Evolutionary conservation across 1,139 yeast genomes (phyloP), one percentile per base, ranked within the genome.

Genomic region (Pichia sp.): DNA sequence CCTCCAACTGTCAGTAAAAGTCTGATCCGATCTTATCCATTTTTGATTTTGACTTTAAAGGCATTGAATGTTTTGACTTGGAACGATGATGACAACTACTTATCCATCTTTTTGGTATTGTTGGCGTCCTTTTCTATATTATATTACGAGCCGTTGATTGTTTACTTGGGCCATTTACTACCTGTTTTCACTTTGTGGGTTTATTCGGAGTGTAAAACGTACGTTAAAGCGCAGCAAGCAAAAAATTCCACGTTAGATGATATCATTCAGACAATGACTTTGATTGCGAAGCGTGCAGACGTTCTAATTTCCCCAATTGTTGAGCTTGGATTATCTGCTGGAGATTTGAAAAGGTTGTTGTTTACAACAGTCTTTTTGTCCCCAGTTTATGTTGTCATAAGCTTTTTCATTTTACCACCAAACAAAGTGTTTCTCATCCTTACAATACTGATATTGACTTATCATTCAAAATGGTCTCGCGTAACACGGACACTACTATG

Each of bases 1-100:
- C 98, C 99, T 1, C 95, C 97, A 4, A 82, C 92, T 0, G 92
- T 92, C 13, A 85, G 96, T 34, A 87, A 87, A 63, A 88, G 95
- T 5, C 76, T 92, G 54, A 81, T 90, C 50, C 80, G 82, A 59
- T 82, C 96, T 8, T 90, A 92, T 67, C 97, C 97, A 2, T 87
- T 89, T 65, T 75, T 92, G 50, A 76, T 87, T 47, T 79, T 88
- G 5, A 81, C 84, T 11, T 90, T 90, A 68, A 83, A 84, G 62
- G 59, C 80, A 7, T 74, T 90, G 54, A 82, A 90, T 41, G 76
- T 92, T 36, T 70, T 88, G 34, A 92, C 98, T 0, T 93, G 99
- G 99, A 89, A 97, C 1, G 85, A 85, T 58, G 92, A 87, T 46
- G 92, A 87, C 69, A 77, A 80, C 48, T 84, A 90, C 62, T 73